Conservation (phyloP, 768 basidiomycete species). For the Tylopilus balloui region DNA sequence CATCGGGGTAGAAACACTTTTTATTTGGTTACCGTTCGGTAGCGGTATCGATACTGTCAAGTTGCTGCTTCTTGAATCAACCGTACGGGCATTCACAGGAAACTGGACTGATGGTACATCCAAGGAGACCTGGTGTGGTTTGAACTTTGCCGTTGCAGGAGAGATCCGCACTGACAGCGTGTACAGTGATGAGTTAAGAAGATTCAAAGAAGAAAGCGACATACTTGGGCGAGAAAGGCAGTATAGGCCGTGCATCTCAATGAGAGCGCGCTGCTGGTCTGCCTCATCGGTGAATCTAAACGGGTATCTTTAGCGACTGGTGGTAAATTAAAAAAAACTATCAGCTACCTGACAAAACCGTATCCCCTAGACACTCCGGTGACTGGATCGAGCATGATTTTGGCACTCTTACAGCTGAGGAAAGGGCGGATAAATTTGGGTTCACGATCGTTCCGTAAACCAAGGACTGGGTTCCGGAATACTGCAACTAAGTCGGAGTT, state of each 20-base stretch:
- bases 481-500: conserved; percentile 95
- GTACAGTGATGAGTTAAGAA: conserved; percentile 26
- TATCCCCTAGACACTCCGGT: conserved; percentile 89
- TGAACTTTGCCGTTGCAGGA: conserved; percentile 85
- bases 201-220: conserved; percentile 27
- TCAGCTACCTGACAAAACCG: conserved; percentile 79
- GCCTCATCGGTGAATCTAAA: conserved; percentile 79
- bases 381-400: conserved; percentile 90
- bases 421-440: conserved; percentile 89
- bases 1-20: conserved; percentile 70
- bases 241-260: conserved; percentile 89
- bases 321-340: conserved; percentile 7
- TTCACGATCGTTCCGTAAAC: conserved; percentile 79
- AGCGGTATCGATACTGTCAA: conserved; percentile 49
- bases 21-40: conserved; percentile 42
- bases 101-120: conserved; percentile 48
- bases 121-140: conserved; percentile 47
- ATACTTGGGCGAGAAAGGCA: conserved; percentile 84
- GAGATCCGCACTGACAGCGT: conserved; percentile 75
- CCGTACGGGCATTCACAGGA: conserved; percentile 24
- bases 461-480: conserved; percentile 85
- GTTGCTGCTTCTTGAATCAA: conserved; percentile 34
- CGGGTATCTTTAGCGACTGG: conserved; percentile 3
- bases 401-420: conserved; percentile 89
- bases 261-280: conserved; percentile 85